Evolutionary conservation across 331 rosid species (phyloP).

Genomic region (Dryas integrifolia): DNA sequence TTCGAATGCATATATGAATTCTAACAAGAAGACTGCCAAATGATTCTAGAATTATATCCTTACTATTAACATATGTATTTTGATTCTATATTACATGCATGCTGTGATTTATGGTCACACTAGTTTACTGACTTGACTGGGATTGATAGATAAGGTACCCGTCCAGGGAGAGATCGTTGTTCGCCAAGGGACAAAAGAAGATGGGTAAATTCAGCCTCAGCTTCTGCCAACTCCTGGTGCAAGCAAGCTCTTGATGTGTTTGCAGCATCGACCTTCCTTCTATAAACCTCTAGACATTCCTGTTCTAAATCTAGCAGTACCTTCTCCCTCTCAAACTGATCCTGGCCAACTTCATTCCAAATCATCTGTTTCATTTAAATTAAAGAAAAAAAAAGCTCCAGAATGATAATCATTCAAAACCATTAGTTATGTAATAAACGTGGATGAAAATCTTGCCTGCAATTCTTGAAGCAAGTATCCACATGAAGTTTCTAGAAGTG

Average conservation of each 20-base stretch:
- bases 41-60: slow-evolving; percentile 7
- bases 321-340: slow-evolving; percentile 78
- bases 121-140: slow-evolving; percentile 12
- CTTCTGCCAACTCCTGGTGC: slow-evolving; percentile 95
- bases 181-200: slow-evolving; percentile 93
- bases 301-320: slow-evolving; percentile 84
- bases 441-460: slow-evolving; percentile 54
- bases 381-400: neutral
- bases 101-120: neutral
- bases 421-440: neutral
- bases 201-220: slow-evolving; percentile 93
- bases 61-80: neutral
- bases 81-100: neutral
- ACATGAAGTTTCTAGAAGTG: slow-evolving; percentile 80
- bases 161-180: slow-evolving; percentile 82
- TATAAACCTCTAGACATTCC: slow-evolving; percentile 78
- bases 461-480: slow-evolving; percentile 88
- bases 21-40: neutral
- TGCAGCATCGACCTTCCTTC: slow-evolving; percentile 87
- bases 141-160: slow-evolving; percentile 55
- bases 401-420: slow-evolving; percentile 21
- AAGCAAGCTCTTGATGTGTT: slow-evolving; percentile 79
- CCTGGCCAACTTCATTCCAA: slow-evolving; percentile 99
- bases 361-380: slow-evolving; percentile 59
- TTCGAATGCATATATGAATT: neutral